Percentiles rank a stretch among this genome's conserved stretches.
Evolutionary conservation across 148 eudicot genomes (phyloP).

Genomic region (Camellia granthamiana): DNA sequence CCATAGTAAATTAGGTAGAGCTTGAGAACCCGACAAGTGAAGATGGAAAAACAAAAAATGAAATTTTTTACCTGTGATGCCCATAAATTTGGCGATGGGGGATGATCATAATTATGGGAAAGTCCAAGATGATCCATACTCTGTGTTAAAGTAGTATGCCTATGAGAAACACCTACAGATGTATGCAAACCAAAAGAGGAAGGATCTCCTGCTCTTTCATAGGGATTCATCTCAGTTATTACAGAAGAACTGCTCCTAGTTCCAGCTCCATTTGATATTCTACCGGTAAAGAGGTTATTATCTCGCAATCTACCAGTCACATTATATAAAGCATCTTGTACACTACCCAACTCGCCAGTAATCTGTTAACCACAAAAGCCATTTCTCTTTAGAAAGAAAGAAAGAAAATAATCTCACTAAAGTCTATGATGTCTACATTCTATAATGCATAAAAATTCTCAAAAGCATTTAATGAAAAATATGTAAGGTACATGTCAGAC

Average conservation of each 20-base stretch:
- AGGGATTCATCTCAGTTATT: constrained; percentile 20
- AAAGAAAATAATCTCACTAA: not conserved
- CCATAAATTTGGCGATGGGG: constrained; percentile 34
- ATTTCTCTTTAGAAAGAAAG: not conserved
- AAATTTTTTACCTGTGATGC: constrained; percentile 38
- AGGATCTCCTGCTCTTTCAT: constrained; percentile 33
- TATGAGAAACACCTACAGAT: constrained; percentile 29
- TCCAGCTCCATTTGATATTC: constrained; percentile 28
- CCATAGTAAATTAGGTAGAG: constrained; percentile 4
- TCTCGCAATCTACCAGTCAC: constrained; percentile 67
- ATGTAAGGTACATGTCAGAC: not conserved
- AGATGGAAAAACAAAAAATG: not conserved
- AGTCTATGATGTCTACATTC: not conserved
- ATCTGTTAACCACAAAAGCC: constrained; percentile 40
- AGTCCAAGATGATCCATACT: constrained; percentile 35
- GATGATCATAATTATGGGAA: constrained; percentile 36
- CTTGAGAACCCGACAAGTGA: not conserved
- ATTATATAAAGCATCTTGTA: constrained; percentile 64
- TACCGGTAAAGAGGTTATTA: constrained; percentile 31
- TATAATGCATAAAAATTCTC: not conserved
- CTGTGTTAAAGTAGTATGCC: constrained; percentile 33
- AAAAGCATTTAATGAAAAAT: not conserved
- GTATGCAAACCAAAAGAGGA: constrained; percentile 29
- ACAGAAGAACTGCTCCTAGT: constrained; percentile 28
- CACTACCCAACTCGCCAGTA: constrained; percentile 67